phyloP scores from a whole-genome alignment of 805 yeast species.

The Kuraishia piskuri region DNA sequence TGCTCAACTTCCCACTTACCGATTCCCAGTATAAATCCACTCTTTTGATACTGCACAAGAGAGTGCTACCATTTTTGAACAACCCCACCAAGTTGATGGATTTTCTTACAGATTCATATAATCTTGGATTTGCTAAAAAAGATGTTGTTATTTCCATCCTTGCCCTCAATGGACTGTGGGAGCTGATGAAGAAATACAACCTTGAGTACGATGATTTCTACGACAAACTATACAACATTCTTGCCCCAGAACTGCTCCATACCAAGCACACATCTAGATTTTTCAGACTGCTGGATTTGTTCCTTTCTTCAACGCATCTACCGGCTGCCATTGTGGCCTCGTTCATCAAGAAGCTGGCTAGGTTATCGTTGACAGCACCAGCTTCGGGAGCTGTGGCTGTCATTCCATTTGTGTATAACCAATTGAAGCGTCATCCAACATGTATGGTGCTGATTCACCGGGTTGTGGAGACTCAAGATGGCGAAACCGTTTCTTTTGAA shows the following conservation, averaged over 20 bases:
- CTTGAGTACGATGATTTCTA: constrained; percentile 91
- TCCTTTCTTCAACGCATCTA: constrained; percentile 79
- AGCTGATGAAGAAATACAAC: constrained; percentile 71
- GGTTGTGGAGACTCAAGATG: constrained; percentile 22
- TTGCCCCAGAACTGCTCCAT: constrained; percentile 69
- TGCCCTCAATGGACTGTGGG: constrained; percentile 82
- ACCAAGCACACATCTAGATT: constrained; percentile 80
- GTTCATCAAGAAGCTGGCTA: constrained; percentile 74
- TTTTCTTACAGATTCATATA: constrained; percentile 81
- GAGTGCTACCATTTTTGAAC: constrained; percentile 72
- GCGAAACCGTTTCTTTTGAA: constrained; percentile 7
- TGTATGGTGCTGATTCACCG: constrained; percentile 86
- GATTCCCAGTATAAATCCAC: constrained; percentile 58
- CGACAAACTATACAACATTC: constrained; percentile 68
- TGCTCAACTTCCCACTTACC: constrained; percentile 42
- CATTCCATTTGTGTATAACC: constrained; percentile 86
- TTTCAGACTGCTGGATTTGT: constrained; percentile 77
- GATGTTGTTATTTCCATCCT: constrained; percentile 39
- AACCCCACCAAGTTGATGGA: constrained; percentile 87
- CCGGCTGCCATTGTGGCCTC: constrained; percentile 82
- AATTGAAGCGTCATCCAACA: constrained; percentile 84
- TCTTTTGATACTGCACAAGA: constrained; percentile 66
- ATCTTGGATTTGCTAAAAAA: constrained; percentile 26
- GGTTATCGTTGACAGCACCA: constrained; percentile 67
- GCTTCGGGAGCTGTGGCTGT: constrained; percentile 84